Evolutionary conservation across 176 grass and related monocot genomes (phyloP).

Genomic region (Juncus inflexus): DNA sequence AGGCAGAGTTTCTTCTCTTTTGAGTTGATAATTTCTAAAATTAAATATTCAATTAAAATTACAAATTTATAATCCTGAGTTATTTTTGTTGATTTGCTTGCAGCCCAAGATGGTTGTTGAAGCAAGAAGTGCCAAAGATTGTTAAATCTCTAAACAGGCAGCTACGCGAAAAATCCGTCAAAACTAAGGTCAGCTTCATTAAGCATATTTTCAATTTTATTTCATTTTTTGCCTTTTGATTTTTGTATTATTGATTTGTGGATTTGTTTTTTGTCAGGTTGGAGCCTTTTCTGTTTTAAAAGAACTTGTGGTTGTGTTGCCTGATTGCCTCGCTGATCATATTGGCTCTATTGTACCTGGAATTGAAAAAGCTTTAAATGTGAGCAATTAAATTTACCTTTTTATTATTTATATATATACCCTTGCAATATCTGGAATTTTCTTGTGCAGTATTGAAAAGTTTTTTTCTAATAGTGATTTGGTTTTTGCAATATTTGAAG

Average conservation of each 20-base stretch:
- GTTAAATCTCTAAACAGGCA: conserved; percentile 91
- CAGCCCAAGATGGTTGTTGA: conserved; percentile 92
- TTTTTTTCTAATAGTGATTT: not conserved
- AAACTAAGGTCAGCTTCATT: conserved; percentile 69
- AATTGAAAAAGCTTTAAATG: conserved; percentile 98
- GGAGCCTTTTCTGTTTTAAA: conserved; percentile 94
- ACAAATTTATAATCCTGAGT: conserved; percentile 4
- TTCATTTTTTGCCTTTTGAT: conserved; percentile 17
- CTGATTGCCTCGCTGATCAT: conserved; percentile 93
- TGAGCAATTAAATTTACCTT: conserved; percentile 37
- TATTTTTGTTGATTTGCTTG: conserved; percentile 28
- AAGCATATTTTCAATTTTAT: conserved; percentile 9
- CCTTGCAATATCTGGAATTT: not conserved
- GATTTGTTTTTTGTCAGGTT: conserved; percentile 39
- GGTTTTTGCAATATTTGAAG: conserved; percentile 41
- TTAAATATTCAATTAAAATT: not conserved
- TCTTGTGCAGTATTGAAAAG: conserved; percentile 7
- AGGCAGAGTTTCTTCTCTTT: conserved; percentile 34
- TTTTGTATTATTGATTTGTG: conserved; percentile 11
- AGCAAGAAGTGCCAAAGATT: conserved; percentile 96
- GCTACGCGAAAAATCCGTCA: conserved; percentile 98
- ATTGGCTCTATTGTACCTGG: conserved; percentile 92
- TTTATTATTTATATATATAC: not conserved
- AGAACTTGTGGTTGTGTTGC: conserved; percentile 90
- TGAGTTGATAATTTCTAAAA: conserved; percentile 2